phyloP scores from a whole-genome alignment of 2,329 filamentous ascomycete species.

The Hypomyces perniciosus region DNA sequence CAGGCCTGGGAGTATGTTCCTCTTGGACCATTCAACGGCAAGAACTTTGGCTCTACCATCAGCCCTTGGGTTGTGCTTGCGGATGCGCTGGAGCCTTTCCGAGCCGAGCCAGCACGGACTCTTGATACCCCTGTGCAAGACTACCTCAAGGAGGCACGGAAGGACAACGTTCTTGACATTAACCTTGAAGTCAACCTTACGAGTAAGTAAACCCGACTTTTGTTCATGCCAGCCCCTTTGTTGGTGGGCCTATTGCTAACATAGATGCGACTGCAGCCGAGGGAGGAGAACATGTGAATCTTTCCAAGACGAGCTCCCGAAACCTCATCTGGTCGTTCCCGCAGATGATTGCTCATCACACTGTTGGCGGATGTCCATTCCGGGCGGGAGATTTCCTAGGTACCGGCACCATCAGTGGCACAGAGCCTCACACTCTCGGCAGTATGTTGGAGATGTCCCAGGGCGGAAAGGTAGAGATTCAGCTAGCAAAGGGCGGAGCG shows the following conservation, averaged over 20 bases:
- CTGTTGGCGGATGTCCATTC: constrained; percentile 69
- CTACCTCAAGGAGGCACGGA: constrained; percentile 50
- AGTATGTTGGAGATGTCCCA: constrained; percentile 67
- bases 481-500: constrained; percentile 58
- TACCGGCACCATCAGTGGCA: constrained; percentile 69
- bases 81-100: constrained; percentile 44
- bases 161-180: constrained; percentile 31
- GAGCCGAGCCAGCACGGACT: constrained; percentile 25
- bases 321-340: constrained; percentile 71
- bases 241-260: not conserved
- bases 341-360: constrained; percentile 80
- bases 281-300: constrained; percentile 26
- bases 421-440: constrained; percentile 56
- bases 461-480: constrained; percentile 59
- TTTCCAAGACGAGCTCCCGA: constrained; percentile 29
- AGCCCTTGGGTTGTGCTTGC: constrained; percentile 58
- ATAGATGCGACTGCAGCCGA: constrained; percentile 18
- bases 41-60: constrained; percentile 55
- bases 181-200: constrained; percentile 34
- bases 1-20: constrained; percentile 57
- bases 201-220: constrained; percentile 24
- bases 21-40: constrained; percentile 56
- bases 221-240: too few relatives aligned
- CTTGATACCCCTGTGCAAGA: constrained; percentile 26
- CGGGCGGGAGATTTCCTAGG: constrained; percentile 69